Evolutionary conservation across 352 stramenopile genomes (phyloP), one percentile per base, ranked within the genome.

Genomic region (Hyphochytrium catenoides): DNA sequence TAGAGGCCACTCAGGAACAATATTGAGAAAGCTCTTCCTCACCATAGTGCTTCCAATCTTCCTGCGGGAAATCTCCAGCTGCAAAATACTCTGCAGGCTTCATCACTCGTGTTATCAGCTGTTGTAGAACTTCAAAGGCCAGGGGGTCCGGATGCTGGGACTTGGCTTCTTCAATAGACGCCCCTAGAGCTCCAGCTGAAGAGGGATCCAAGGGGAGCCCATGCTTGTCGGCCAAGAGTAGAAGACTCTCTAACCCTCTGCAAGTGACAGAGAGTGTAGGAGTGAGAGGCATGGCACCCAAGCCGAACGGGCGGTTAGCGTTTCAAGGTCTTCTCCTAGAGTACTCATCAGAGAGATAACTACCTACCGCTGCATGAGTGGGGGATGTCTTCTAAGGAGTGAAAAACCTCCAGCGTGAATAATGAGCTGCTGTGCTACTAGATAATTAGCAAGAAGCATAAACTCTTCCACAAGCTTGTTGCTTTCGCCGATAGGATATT

Each of bases 401-500:
- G 84, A 81, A 15, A 75, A 34, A n/a, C 64, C 57, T 0, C 67
- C 68, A 17, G 81, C 63, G 16, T 79, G 60, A 15, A 74, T 73
- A 26, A 95, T 72, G 8, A 97, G 56, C 18, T 90, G 66, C 45
- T 96, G 74, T 12, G 91, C 91, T 12, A 98, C 89, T 8, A 96
- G 53, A 43, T 89, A 97, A 48, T 98, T 98, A 3, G 91, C 91
- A 19, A 97, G 46, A 3, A 98, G 60, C 89, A 98, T 98, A 57
- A 91, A 97, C 54, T 98, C 91, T 56, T 97, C 87, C 5, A 96
- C 71, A 7, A 95, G 50, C 4, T 72, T 57, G 46, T 97, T 96
- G 23, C 74, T 93, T 49, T 96, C 74, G 21, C 82, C 75, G 23
- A 95, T 75, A 11, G 82, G 62, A 44, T 95, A 95, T 2, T 63